Base-by-base conservation (phyloP, 2,329 filamentous ascomycete species). In the Clonostachys solani region DNA sequence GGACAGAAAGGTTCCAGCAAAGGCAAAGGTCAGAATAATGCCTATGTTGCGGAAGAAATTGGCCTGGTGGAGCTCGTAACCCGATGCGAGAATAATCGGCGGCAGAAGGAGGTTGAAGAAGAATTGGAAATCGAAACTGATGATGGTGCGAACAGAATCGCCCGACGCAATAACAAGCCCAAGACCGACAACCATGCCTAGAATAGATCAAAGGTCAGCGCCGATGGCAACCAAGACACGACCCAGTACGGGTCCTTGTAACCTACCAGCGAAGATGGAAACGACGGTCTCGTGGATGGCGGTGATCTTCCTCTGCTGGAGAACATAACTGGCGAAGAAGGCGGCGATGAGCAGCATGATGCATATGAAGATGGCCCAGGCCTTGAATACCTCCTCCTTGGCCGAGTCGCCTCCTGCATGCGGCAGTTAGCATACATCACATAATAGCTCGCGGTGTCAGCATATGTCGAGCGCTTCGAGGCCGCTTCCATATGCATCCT, bases 1-100 rank as follows among this genome's bases (percentile, higher is more conserved):
- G 37, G 94, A 99, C 53, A 99, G 87, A 62, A 99, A 96, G 1
- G 94, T 99, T 33, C 94, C 94, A 44, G 89, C 92, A 63, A 99
- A 97, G 29, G 94, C 94, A 66, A 99, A 99, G 5, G 94, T 97
- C 55, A 99, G 74, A 59, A 99, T 99, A 7, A 90, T 95, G 52
- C 94, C 92, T 51, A 97, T 96, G 61, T 99, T 96, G 54, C 92
- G 87, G 71, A 99, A 99, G 78, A 99, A 99, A 72, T 99, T 99
- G 57, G 89, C 92, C 72, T 99, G 94, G 66, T 99, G 94, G 51
- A 99, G 71, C 69, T 99, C 94, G 71, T 97, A 99, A 47, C 94
- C 94, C 15, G 92, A 96, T 15, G 92, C 92, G 29, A 99, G 79
- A 64, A 99, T 99, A 63, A 99, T 99, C 48, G 94, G 94, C 36